These are phyloP conservation scores for Eucalyptus polybractea DNA, from an alignment of 345 rosid genomes.

Conservation along the genomic window DNA sequence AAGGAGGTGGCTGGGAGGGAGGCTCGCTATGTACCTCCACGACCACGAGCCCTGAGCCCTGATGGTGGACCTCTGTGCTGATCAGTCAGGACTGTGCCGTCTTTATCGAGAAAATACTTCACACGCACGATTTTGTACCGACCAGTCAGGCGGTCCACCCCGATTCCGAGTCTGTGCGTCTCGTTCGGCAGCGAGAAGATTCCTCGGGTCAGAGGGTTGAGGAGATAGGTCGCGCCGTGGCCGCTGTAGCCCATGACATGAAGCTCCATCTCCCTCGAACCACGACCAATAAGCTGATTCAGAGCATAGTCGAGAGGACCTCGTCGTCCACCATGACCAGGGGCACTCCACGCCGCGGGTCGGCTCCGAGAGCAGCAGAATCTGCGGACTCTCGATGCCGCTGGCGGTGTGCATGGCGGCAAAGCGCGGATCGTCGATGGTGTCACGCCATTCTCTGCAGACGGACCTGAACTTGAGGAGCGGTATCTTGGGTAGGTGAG, in stretches of 20 bases:
- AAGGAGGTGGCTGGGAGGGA: not conserved
- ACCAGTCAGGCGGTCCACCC: not conserved
- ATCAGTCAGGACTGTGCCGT: not conserved
- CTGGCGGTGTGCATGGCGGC: not conserved
- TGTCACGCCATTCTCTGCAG: not conserved
- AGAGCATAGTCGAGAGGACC: not conserved
- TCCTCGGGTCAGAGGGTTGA: not conserved
- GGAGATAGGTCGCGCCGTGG: not conserved
- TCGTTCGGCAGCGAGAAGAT: not conserved
- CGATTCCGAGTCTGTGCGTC: not conserved
- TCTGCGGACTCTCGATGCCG: not conserved
- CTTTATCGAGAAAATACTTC: not conserved
- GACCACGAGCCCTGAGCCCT: not conserved
- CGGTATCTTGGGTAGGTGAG: not conserved
- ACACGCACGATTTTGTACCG: not conserved
- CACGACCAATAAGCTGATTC: not conserved
- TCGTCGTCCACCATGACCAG: not conserved
- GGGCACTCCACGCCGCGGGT: not conserved
- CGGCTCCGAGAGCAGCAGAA: not conserved
- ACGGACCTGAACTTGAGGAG: not conserved
- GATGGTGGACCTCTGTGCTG: not conserved
- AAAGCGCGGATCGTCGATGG: not conserved
- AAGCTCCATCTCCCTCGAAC: not conserved
- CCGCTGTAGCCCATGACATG: not conserved
- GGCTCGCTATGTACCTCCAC: not conserved